Percentiles rank a stretch among this genome's conserved stretches.
These are phyloP conservation scores for Luzula sylvatica DNA, from an alignment of 176 grass and related monocot species.

Conservation along the genomic window DNA sequence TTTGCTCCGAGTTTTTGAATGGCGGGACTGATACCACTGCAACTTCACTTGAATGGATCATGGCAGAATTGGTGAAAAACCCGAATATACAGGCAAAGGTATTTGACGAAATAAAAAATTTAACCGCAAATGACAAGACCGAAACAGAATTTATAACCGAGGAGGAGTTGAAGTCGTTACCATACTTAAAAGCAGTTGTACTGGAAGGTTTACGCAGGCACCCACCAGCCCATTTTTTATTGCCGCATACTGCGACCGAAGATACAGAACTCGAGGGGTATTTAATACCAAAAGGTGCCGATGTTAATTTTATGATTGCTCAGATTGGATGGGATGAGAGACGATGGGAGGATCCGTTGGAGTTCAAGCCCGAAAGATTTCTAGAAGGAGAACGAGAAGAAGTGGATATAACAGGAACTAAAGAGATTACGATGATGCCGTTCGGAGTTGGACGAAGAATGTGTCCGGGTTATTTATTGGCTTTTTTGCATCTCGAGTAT, in stretches of 20 bases:
- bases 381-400: slow-evolving; percentile 28
- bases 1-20: slow-evolving; percentile 55
- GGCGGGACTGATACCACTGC: slow-evolving; percentile 31
- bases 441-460: slow-evolving; percentile 57
- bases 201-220: slow-evolving; percentile 48
- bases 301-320: slow-evolving; percentile 36
- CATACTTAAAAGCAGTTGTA: slow-evolving; percentile 54
- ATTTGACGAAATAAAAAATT: slow-evolving; percentile 18
- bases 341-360: slow-evolving; percentile 35
- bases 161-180: slow-evolving; percentile 17
- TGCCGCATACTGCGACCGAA: slow-evolving; percentile 30
- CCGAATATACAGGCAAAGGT: slow-evolving; percentile 32
- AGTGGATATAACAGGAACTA: slow-evolving; percentile 39
- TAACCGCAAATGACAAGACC: not conserved
- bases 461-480: slow-evolving; percentile 38
- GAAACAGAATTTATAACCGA: not conserved
- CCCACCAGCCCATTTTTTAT: slow-evolving; percentile 37
- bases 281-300: slow-evolving; percentile 31
- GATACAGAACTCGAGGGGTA: slow-evolving; percentile 27
- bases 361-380: slow-evolving; percentile 57
- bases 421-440: slow-evolving; percentile 71
- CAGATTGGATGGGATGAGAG: slow-evolving; percentile 24
- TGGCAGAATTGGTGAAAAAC: slow-evolving; percentile 44
- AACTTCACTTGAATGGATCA: slow-evolving; percentile 57
- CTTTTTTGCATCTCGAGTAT: slow-evolving; percentile 37